phyloP scores from a whole-genome alignment of 2,329 filamentous ascomycete genomes.

The Beauveria scarabaeidicola region DNA sequence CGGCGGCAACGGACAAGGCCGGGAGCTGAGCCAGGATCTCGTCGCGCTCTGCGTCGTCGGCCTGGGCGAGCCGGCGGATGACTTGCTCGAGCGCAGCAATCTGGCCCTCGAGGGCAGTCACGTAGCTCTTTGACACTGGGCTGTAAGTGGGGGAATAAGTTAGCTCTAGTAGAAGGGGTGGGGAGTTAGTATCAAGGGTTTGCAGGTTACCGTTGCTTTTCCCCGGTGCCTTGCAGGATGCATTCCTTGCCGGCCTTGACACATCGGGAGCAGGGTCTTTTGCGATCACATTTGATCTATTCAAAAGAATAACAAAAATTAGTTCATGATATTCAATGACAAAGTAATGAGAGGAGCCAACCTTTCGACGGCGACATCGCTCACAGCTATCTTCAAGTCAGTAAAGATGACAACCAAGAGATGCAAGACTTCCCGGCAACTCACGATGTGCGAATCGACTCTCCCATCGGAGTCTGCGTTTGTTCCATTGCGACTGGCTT shows the following conservation, averaged over 20 bases:
- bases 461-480: slow-evolving; percentile 23
- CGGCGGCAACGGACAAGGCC: slow-evolving; percentile 17
- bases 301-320: slow-evolving; percentile 10
- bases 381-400: slow-evolving; percentile 27
- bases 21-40: slow-evolving; percentile 32
- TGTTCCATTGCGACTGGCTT: slow-evolving; percentile 21
- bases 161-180: not conserved
- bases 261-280: slow-evolving; percentile 42
- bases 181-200: no score
- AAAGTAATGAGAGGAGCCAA: slow-evolving; percentile 13
- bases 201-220: slow-evolving; percentile 30
- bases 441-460: slow-evolving; percentile 30
- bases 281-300: slow-evolving; percentile 45
- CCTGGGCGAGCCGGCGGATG: slow-evolving; percentile 34
- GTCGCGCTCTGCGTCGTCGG: slow-evolving; percentile 30
- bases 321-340: slow-evolving; percentile 16
- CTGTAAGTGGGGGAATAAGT: slow-evolving; percentile 18
- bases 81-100: slow-evolving; percentile 37
- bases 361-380: slow-evolving; percentile 35
- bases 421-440: slow-evolving; percentile 11
- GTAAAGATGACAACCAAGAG: not conserved
- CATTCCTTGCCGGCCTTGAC: slow-evolving; percentile 32
- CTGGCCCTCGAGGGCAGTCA: slow-evolving; percentile 39
- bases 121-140: slow-evolving; percentile 36
- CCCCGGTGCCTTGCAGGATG: slow-evolving; percentile 30